A percentile compares a stretch with the other conserved stretches of the same genome.
Evolutionary conservation across 2,329 filamentous ascomycete species (phyloP).

Genomic region (Nannizzia gypsea): DNA sequence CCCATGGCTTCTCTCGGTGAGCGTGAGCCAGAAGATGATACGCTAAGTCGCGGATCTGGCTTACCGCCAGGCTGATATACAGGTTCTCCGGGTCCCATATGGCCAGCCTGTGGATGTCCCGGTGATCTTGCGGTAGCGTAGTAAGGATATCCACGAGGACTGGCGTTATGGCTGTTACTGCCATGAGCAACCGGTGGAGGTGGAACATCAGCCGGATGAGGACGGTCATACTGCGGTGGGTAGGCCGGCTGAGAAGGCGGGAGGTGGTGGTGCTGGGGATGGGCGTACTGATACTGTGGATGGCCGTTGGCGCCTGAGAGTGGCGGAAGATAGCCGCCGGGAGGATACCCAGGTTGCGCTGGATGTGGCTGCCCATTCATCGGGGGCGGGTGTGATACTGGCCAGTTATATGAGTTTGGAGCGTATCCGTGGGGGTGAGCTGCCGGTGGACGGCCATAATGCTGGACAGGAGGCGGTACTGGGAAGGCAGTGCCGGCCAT

Average conservation of each 20-base stretch:
- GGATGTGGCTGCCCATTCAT: conserved; percentile 33
- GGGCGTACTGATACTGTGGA: conserved; percentile 21
- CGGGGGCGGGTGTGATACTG: conserved; percentile 25
- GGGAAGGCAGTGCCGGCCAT: conserved; percentile 47
- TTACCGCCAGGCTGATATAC: conserved; percentile 4
- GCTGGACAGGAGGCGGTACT: conserved; percentile 42
- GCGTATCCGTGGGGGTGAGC: conserved; percentile 32
- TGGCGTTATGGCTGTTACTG: conserved; percentile 17
- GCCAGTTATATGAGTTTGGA: conserved; percentile 31
- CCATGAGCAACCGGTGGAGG: conserved; percentile 18
- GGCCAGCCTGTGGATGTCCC: neutral
- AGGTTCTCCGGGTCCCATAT: neutral
- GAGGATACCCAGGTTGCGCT: conserved; percentile 23
- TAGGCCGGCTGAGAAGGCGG: conserved; percentile 19
- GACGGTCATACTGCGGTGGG: conserved; percentile 24
- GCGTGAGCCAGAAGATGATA: conserved; percentile 1
- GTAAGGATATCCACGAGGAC: conserved; percentile 16
- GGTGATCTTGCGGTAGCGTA: conserved; percentile 20
- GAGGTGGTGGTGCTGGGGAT: conserved; percentile 23
- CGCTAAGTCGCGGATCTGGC: conserved; percentile 3
- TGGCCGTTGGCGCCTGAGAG: conserved; percentile 23
- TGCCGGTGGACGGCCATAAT: conserved; percentile 38
- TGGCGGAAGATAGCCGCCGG: conserved; percentile 27
- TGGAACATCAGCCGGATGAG: conserved; percentile 23
- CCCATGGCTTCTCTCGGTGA: neutral